Conservation (phyloP, 2,329 filamentous ascomycete genomes). For the Cercospora brassicicola region DNA sequence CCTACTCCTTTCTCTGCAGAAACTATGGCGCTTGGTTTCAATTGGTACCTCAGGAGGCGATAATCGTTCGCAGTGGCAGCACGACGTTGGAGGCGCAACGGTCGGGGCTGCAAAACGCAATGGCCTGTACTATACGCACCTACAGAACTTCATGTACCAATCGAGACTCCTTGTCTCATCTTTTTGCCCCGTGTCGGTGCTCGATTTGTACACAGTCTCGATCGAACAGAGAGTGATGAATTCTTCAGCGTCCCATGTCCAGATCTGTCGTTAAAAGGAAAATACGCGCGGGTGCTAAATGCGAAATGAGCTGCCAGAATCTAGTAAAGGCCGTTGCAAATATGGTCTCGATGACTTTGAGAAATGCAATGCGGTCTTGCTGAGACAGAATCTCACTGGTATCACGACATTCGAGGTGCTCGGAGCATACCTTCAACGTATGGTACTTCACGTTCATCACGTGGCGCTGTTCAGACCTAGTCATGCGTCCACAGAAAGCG, state of each 20-base stretch:
- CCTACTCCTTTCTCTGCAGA: slow-evolving; percentile 75
- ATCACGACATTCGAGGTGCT: neutral
- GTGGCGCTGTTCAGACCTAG: neutral
- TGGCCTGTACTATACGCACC: slow-evolving; percentile 8
- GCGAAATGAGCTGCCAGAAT: neutral
- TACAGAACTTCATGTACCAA: neutral
- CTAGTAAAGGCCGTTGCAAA: neutral
- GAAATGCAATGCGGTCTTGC: neutral
- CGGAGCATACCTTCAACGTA: neutral
- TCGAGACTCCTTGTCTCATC: neutral
- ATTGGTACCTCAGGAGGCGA: slow-evolving; percentile 87
- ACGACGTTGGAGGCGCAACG: slow-evolving; percentile 11
- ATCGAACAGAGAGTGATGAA: neutral
- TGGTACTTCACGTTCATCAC: neutral
- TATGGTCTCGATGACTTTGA: neutral
- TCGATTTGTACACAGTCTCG: neutral
- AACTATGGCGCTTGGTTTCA: slow-evolving; percentile 79
- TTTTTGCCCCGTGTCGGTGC: neutral
- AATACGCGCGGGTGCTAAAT: neutral
- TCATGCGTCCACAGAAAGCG: neutral
- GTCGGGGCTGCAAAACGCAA: neutral
- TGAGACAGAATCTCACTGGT: neutral
- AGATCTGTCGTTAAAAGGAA: neutral
- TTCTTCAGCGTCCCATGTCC: neutral
- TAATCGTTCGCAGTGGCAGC: slow-evolving; percentile 45